Base-by-base conservation (phyloP, 331 rosid species). In the Malus hybrid region DNA sequence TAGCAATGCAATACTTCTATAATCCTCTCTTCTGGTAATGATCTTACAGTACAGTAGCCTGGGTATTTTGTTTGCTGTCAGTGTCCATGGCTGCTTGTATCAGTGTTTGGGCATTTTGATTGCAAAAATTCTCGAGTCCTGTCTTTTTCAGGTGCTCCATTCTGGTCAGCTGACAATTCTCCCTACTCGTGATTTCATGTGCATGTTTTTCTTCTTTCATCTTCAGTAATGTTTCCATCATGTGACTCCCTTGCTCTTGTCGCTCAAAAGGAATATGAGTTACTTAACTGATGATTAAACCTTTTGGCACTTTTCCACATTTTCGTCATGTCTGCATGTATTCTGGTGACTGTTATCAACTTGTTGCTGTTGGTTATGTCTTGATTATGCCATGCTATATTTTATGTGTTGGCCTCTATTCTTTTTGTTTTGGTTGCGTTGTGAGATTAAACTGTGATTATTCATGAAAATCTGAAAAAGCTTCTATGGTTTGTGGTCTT, bases 401-500 rank as follows among this genome's bases (percentile, higher is more conserved):
- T 29, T 69, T 48, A n/a, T 61, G 69, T 72, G 67, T 16, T 59
- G 67, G 56, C 44, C 42, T 61, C 46, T 61, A 22, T 65, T 60
- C 24, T 61, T 44, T 57, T 16, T 5, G 20, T 73, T 61, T 39
- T 11, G 20, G 48, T 27, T 62, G 5, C 10, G 19, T 60, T 73
- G 69, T 60, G 18, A 60, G 69, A 34, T 9, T 32, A 69, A 59
- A 20, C 28, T 57, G 39, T 39, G 29, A 72, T 33, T 36, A 4
- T 42, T 18, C 12, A 61, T 18, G 39, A 16, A 46, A 59, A 10
- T 74, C 22, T 18, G 22, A 50, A 67, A 72, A 74, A n/a, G 65
- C 62, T 74, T 56, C 67, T 70, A 71, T 55, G 66, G 67, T 50
- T 75, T 86, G 83, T 87, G 65, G 77, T 73, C 97, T 95, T 92